Percentiles rank a stretch among this genome's conserved stretches.
These are phyloP conservation scores for Boletellus ananiceps DNA, from an alignment of 768 basidiomycete species.

Conservation along the genomic window DNA sequence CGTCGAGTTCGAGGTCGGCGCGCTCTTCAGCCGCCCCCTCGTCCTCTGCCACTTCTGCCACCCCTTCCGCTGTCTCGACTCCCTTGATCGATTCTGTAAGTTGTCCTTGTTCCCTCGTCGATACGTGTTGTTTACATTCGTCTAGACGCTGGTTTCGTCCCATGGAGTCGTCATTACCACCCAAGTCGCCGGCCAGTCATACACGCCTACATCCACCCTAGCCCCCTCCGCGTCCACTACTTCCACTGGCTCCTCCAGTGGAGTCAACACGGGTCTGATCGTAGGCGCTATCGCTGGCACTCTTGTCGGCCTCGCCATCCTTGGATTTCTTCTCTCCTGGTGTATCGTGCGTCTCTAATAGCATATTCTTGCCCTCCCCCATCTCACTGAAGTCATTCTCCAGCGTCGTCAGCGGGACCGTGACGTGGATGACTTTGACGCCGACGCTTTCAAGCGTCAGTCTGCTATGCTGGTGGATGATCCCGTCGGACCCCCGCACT, in stretches of 20 bases:
- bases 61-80: conserved; percentile 3
- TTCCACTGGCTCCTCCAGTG: conserved; percentile 33
- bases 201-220: conserved; percentile 1
- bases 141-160: neutral
- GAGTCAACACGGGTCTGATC: conserved; percentile 28
- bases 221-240: conserved; percentile 21
- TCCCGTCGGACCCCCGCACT: conserved; percentile 35
- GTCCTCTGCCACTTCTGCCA: conserved; percentile 5
- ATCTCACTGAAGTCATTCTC: conserved; percentile 4
- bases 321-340: conserved; percentile 41
- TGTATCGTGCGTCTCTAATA: conserved; percentile 37
- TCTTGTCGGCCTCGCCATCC: conserved; percentile 38
- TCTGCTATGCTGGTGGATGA: conserved; percentile 60
- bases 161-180: neutral
- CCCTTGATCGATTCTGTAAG: conserved; percentile 17
- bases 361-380: neutral
- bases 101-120: neutral
- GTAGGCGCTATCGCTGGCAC: conserved; percentile 45
- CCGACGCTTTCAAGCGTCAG: conserved; percentile 55
- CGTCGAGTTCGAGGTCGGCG: no score
- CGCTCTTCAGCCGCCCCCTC: neutral
- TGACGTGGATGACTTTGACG: conserved; percentile 45
- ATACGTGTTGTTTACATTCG: neutral
- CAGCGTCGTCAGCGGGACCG: conserved; percentile 42
- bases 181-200: neutral